phyloP scores from a whole-genome alignment of 2,329 filamentous ascomycete species.

The Leptographium wingfieldii region DNA sequence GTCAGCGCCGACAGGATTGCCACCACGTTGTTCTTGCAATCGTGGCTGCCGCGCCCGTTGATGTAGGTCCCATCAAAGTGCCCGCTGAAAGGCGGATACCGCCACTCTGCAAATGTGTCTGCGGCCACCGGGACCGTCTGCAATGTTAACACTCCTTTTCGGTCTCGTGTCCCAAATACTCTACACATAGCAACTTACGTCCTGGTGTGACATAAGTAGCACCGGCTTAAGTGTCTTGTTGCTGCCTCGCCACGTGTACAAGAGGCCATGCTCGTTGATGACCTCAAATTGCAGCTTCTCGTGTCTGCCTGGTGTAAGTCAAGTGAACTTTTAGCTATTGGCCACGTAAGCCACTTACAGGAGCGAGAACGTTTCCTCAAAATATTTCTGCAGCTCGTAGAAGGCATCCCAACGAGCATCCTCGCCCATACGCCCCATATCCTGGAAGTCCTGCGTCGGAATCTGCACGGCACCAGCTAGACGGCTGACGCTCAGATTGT shows the following conservation, averaged over 20 bases:
- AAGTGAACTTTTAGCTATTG: too few relatives aligned
- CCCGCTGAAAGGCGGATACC: slow-evolving; percentile 44
- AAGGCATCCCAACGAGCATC: slow-evolving; percentile 48
- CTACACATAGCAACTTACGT: slow-evolving; percentile 24
- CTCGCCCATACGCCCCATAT: slow-evolving; percentile 37
- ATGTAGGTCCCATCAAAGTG: slow-evolving; percentile 42
- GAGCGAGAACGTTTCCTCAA: slow-evolving; percentile 37
- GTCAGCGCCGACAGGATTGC: slow-evolving; percentile 42
- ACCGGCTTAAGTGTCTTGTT: slow-evolving; percentile 37
- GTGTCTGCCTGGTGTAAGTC: slow-evolving; percentile 18
- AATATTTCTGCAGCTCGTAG: slow-evolving; percentile 35
- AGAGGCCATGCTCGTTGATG: slow-evolving; percentile 44
- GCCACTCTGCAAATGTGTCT: slow-evolving; percentile 38
- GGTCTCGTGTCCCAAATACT: background rate
- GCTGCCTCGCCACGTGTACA: slow-evolving; percentile 44
- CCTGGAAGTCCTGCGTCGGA: slow-evolving; percentile 19
- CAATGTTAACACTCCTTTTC: background rate
- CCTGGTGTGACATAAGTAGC: slow-evolving; percentile 49
- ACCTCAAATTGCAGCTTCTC: slow-evolving; percentile 34
- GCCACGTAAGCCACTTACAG: slow-evolving; percentile 13
- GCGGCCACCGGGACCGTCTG: slow-evolving; percentile 36
- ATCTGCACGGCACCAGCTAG: slow-evolving; percentile 19
- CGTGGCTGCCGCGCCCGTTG: slow-evolving; percentile 47
- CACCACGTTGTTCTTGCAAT: slow-evolving; percentile 49
- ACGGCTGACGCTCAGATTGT: slow-evolving; percentile 14